Percentiles rank a stretch among this genome's conserved stretches.
Conservation (phyloP, 2,329 filamentous ascomycete species). For the Monilinia laxa region DNA sequence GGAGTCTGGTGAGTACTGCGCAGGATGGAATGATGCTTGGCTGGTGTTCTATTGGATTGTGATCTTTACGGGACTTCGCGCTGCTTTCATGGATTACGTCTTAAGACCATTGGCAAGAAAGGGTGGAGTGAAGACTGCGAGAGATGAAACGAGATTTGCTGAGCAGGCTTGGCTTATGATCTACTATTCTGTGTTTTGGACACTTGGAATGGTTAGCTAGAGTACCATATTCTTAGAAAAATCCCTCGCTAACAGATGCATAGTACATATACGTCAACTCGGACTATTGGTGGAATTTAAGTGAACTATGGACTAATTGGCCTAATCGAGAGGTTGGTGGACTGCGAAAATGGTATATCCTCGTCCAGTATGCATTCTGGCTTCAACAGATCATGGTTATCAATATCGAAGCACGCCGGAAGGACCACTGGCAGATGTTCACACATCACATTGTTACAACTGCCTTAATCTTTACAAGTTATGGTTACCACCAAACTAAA, state of each 20-base stretch:
- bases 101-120: constrained; percentile 73
- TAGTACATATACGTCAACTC: constrained; percentile 81
- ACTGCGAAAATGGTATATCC: constrained; percentile 82
- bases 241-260: constrained; percentile 28
- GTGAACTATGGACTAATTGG: constrained; percentile 81
- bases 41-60: constrained; percentile 77
- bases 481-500: constrained; percentile 81
- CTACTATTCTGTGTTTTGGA: constrained; percentile 82
- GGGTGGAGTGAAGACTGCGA: constrained; percentile 72
- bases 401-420: constrained; percentile 89
- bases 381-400: constrained; percentile 92
- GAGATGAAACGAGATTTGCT: constrained; percentile 78
- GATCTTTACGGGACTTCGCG: constrained; percentile 82
- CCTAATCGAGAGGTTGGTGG: constrained; percentile 73
- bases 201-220: constrained; percentile 71
- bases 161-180: constrained; percentile 91
- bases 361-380: constrained; percentile 90
- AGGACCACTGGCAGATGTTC: constrained; percentile 96
- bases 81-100: constrained; percentile 81
- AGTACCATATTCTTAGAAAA: background rate
- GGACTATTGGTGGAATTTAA: constrained; percentile 73
- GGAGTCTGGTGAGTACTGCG: constrained; percentile 65
- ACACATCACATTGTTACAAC: constrained; percentile 91
- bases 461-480: constrained; percentile 74
- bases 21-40: constrained; percentile 76